Conservation (phyloP, 1,284 basidiomycete genomes). For the Lentinula novae-zelandiae region DNA sequence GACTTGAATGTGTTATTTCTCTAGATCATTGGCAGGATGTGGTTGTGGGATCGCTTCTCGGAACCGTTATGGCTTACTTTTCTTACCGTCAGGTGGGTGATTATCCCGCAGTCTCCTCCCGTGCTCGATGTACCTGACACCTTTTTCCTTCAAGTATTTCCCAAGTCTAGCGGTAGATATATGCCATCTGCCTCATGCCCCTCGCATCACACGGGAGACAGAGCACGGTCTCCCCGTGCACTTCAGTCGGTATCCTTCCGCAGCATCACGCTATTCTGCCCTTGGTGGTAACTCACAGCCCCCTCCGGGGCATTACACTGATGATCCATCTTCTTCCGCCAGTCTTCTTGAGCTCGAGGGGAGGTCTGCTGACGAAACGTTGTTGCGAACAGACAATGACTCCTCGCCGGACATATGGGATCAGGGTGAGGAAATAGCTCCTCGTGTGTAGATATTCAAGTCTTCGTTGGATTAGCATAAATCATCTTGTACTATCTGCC, state of each 20-base stretch:
- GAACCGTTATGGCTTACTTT: slow-evolving; percentile 72
- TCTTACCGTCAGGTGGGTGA: slow-evolving; percentile 59
- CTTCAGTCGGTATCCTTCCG: slow-evolving; percentile 16
- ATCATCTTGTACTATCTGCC: no score
- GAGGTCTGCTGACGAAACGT: slow-evolving; percentile 27
- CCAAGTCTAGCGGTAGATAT: slow-evolving; percentile 54
- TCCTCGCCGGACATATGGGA: slow-evolving; percentile 32
- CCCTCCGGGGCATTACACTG: slow-evolving; percentile 15
- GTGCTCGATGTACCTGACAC: neutral
- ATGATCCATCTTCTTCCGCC: slow-evolving; percentile 17
- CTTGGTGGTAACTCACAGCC: slow-evolving; percentile 8
- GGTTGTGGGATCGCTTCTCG: slow-evolving; percentile 75
- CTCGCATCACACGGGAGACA: slow-evolving; percentile 53
- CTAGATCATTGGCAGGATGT: slow-evolving; percentile 90
- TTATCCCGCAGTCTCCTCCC: neutral
- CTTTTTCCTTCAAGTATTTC: slow-evolving; percentile 73
- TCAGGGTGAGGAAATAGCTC: slow-evolving; percentile 22
- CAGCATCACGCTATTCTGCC: slow-evolving; percentile 4
- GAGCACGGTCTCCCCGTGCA: slow-evolving; percentile 38
- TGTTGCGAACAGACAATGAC: slow-evolving; percentile 29
- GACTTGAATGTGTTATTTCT: neutral
- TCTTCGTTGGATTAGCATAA: neutral
- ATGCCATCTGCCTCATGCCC: slow-evolving; percentile 75
- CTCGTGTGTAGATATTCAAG: neutral
- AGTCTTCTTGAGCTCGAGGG: neutral